These are phyloP conservation scores for Scedosporium minutisporum DNA, from an alignment of 2,329 filamentous ascomycete genomes.

Conservation along the genomic window DNA sequence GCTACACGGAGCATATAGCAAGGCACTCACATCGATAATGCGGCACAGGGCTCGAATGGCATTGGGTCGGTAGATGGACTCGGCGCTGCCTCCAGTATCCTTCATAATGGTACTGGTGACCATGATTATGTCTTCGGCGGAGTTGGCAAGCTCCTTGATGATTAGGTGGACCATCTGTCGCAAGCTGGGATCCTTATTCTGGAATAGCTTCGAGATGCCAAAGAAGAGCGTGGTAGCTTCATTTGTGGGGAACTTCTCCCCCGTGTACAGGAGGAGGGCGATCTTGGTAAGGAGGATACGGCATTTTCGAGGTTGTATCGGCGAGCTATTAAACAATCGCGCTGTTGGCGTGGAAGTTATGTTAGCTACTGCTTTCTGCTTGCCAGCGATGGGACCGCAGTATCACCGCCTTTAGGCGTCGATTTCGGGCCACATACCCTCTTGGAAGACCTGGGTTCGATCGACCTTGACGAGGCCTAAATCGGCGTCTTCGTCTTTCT, in stretches of 20 bases:
- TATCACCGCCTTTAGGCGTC: slow-evolving; percentile 6
- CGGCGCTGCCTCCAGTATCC: slow-evolving; percentile 90
- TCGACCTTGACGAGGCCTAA: slow-evolving; percentile 92
- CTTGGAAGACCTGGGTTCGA: slow-evolving; percentile 95
- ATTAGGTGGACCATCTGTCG: slow-evolving; percentile 98
- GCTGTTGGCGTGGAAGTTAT: slow-evolving; percentile 41
- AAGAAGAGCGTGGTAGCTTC: slow-evolving; percentile 98
- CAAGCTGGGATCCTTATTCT: slow-evolving; percentile 96
- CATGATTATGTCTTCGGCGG: slow-evolving; percentile 98
- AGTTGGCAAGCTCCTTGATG: slow-evolving; percentile 93
- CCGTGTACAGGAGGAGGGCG: slow-evolving; percentile 88
- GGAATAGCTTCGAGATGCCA: slow-evolving; percentile 97
- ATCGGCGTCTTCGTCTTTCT: slow-evolving; percentile 98
- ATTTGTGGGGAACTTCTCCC: slow-evolving; percentile 92
- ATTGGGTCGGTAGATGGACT: slow-evolving; percentile 89
- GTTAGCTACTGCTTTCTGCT: background rate
- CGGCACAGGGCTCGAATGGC: slow-evolving; percentile 91
- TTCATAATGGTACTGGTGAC: slow-evolving; percentile 99
- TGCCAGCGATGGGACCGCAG: background rate
- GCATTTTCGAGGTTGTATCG: slow-evolving; percentile 94
- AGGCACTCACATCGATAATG: slow-evolving; percentile 74
- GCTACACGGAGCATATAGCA: background rate
- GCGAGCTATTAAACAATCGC: slow-evolving; percentile 94
- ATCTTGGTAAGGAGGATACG: slow-evolving; percentile 97
- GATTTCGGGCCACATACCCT: slow-evolving; percentile 58